phyloP scores from a whole-genome alignment of 169 alveolate species.

The Plasmodium reichenowi region DNA sequence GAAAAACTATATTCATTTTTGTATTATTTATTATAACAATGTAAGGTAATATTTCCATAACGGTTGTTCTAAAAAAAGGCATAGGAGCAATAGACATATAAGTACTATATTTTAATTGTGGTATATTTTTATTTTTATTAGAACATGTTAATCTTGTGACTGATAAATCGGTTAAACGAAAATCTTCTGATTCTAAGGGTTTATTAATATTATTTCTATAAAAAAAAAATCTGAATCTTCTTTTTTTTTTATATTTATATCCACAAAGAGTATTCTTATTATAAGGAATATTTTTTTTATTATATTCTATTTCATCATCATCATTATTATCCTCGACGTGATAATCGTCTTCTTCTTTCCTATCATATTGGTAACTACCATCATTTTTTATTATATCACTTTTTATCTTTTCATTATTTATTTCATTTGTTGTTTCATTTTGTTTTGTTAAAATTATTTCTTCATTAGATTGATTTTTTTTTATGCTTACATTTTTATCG shows the following conservation, averaged over 20 bases:
- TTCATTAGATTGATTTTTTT: background rate
- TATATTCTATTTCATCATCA: background rate
- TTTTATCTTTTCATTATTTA: background rate
- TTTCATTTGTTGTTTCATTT: background rate
- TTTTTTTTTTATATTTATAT: conserved; percentile 7
- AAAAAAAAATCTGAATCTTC: conserved; percentile 28
- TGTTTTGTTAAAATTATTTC: background rate
- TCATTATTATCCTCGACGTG: background rate
- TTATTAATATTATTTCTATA: conserved; percentile 48
- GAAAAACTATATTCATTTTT: conserved; percentile 64
- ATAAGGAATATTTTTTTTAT: conserved; percentile 1
- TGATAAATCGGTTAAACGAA: conserved; percentile 65
- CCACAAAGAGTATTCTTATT: conserved; percentile 1
- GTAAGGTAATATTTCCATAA: conserved; percentile 87
- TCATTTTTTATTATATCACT: conserved; percentile 1
- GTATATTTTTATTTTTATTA: conserved; percentile 78
- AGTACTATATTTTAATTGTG: conserved; percentile 84
- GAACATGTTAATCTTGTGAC: conserved; percentile 59
- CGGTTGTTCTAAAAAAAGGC: conserved; percentile 89
- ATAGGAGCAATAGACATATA: conserved; percentile 88
- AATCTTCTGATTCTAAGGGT: conserved; percentile 71
- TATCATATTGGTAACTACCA: background rate
- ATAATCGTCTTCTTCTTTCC: background rate
- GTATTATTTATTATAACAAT: conserved; percentile 78
- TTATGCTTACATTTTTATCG: background rate